Percentiles rank a stretch among this genome's conserved stretches.
Conservation (phyloP, 1,284 basidiomycete species). For the Stereum hirsutum region DNA sequence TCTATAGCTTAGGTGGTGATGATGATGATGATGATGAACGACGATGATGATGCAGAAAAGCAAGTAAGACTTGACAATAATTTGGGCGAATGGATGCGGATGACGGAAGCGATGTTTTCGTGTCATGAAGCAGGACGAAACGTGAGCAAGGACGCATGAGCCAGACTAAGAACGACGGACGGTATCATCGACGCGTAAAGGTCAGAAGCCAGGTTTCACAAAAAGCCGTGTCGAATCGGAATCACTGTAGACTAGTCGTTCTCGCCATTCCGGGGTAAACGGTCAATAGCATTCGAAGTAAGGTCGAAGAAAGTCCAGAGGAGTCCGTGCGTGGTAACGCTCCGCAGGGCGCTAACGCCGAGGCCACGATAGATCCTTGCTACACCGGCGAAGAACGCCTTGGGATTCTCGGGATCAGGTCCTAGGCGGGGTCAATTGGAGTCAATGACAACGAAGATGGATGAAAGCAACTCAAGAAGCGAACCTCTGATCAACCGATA, state of each 20-base stretch:
- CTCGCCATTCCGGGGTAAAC: constrained; percentile 31
- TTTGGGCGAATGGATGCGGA: too few species aligned
- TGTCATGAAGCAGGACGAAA: too few species aligned
- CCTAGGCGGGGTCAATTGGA: constrained; percentile 33
- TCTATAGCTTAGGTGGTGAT: too few species aligned
- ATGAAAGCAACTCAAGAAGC: constrained; percentile 5
- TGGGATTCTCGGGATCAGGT: constrained; percentile 63
- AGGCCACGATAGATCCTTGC: constrained; percentile 77
- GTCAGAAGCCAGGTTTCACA: too few species aligned
- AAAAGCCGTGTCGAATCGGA: background rate
- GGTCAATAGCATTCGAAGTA: constrained; percentile 66
- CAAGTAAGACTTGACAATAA: too few species aligned
- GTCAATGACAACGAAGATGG: too few species aligned
- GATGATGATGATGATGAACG: too few species aligned
- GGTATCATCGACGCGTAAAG: too few species aligned
- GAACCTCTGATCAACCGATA: constrained; percentile 67
- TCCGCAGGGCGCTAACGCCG: constrained; percentile 75
- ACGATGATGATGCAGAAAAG: too few species aligned
- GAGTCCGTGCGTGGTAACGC: constrained; percentile 76
- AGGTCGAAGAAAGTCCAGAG: constrained; percentile 81
- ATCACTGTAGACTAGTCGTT: background rate
- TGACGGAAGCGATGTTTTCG: too few species aligned
- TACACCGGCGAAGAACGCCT: constrained; percentile 61
- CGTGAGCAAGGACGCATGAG: too few species aligned
- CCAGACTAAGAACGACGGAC: too few species aligned